phyloP scores from a whole-genome alignment of 805 yeast species.

The Kodamaea neixiangensis region DNA sequence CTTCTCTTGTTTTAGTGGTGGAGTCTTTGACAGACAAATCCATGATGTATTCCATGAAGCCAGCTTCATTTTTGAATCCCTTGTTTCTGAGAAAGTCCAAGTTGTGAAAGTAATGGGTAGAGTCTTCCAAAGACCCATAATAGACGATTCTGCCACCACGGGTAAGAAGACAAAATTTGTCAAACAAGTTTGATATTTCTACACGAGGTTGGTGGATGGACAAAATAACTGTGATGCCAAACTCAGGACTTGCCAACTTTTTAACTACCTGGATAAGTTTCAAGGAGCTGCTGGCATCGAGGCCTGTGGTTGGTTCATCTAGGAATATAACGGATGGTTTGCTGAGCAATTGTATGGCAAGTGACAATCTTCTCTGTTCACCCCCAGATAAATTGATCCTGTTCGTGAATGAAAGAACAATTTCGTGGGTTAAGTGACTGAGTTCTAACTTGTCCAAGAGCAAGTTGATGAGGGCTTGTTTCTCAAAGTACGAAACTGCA shows the following conservation, averaged over 20 bases:
- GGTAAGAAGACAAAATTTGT: constrained; percentile 65
- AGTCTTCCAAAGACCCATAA: constrained; percentile 47
- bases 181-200: constrained; percentile 70
- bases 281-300: constrained; percentile 77
- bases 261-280: constrained; percentile 62
- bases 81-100: constrained; percentile 16
- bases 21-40: constrained; percentile 39
- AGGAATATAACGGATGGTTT: constrained; percentile 76
- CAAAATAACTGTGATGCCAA: constrained; percentile 72
- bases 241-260: constrained; percentile 39
- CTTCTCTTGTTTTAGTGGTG: constrained; percentile 26
- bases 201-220: constrained; percentile 85
- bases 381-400: constrained; percentile 78
- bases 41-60: constrained; percentile 36
- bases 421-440: constrained; percentile 17
- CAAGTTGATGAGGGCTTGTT: constrained; percentile 16
- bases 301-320: constrained; percentile 89
- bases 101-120: constrained; percentile 49
- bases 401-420: constrained; percentile 25
- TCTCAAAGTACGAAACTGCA: constrained; percentile 14
- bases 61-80: constrained; percentile 6
- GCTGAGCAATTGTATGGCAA: constrained; percentile 74
- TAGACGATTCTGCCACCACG: constrained; percentile 52
- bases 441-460: constrained; percentile 24
- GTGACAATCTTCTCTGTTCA: constrained; percentile 73